Conservation (phyloP, 1,284 basidiomycete genomes). For the Boletus subluridellus region DNA sequence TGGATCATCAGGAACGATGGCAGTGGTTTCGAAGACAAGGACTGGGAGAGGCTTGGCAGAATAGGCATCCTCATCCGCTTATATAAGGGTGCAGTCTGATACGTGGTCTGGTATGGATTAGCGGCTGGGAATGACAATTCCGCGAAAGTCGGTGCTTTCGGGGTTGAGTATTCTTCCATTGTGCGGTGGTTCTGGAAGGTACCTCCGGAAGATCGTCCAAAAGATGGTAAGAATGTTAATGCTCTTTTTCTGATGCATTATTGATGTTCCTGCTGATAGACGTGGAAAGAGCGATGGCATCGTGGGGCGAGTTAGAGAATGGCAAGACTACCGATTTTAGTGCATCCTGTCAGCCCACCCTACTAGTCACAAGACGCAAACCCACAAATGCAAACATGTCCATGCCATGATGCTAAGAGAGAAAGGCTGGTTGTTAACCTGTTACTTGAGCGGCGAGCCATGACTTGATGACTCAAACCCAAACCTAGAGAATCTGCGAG, state of each 20-base stretch:
- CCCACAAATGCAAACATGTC: slow-evolving; percentile 7
- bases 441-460: too few relatives aligned
- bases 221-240: not conserved
- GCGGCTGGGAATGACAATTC: slow-evolving; percentile 80
- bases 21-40: slow-evolving; percentile 68
- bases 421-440: not conserved
- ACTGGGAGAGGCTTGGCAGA: slow-evolving; percentile 86
- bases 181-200: not conserved
- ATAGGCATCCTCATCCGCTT: slow-evolving; percentile 49
- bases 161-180: slow-evolving; percentile 46
- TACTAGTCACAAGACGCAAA: not conserved
- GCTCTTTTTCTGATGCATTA: not conserved
- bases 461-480: not conserved
- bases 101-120: slow-evolving; percentile 26
- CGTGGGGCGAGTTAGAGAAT: not conserved
- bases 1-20: slow-evolving; percentile 90
- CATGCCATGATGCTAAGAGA: not conserved
- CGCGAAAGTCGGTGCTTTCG: slow-evolving; percentile 83
- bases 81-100: not conserved
- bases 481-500: not conserved
- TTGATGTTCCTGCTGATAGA: not conserved
- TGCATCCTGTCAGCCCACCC: not conserved
- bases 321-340: not conserved
- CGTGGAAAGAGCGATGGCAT: not conserved
- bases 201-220: not conserved